Conservation (phyloP, 257 asterid species). For the Datura wrightii region DNA sequence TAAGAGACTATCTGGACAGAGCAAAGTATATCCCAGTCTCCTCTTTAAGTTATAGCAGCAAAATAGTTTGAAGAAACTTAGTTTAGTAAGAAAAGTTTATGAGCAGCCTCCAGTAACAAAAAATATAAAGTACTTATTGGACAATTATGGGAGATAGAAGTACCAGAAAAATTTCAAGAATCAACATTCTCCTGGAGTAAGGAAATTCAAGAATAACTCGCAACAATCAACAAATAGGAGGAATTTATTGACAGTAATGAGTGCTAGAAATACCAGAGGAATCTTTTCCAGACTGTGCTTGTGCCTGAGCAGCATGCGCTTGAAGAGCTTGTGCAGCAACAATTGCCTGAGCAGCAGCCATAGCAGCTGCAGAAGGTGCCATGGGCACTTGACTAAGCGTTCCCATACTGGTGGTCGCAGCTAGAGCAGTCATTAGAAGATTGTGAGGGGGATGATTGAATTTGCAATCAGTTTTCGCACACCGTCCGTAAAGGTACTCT, state of each 20-base stretch:
- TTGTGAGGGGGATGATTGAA: conserved; percentile 88
- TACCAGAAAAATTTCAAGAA: not conserved
- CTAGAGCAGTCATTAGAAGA: conserved; percentile 84
- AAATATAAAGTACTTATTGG: conserved; percentile 19
- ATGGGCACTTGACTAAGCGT: conserved; percentile 88
- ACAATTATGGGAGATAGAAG: conserved; percentile 28
- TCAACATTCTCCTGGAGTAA: not conserved
- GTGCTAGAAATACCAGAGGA: conserved; percentile 56
- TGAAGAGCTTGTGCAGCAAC: conserved; percentile 99
- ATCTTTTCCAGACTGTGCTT: conserved; percentile 61
- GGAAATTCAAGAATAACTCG: not conserved
- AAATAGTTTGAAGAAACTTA: not conserved
- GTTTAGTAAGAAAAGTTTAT: conserved; percentile 27
- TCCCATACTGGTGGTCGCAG: conserved; percentile 81
- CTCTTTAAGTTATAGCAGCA: conserved; percentile 4
- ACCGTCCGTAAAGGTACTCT: conserved; percentile 84
- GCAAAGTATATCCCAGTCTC: not conserved
- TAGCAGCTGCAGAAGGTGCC: conserved; percentile 99
- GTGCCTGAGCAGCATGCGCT: conserved; percentile 93
- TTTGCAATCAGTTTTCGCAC: conserved; percentile 82
- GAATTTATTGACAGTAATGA: not conserved
- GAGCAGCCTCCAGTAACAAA: not conserved
- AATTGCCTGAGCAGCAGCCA: conserved; percentile 99
- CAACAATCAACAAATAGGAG: not conserved
- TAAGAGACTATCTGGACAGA: conserved; percentile 4